These are phyloP conservation scores for Craterostigma plantagineum DNA, from an alignment of 257 asterid genomes.

Conservation along the genomic window DNA sequence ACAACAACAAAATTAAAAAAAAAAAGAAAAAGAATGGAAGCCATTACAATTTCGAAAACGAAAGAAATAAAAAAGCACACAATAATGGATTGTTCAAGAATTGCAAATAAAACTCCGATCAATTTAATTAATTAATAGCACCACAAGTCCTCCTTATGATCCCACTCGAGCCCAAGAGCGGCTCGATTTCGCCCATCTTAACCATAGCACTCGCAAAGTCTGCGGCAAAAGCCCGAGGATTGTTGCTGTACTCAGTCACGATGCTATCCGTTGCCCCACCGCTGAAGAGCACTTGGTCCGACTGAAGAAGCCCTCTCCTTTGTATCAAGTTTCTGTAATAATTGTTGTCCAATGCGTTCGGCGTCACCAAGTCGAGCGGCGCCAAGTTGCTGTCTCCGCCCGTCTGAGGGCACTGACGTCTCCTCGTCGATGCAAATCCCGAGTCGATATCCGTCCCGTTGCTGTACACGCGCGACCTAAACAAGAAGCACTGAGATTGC, in stretches of 20 bases:
- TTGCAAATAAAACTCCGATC: no score
- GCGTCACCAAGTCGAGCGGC: constrained; percentile 12
- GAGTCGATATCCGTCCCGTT: constrained; percentile 15
- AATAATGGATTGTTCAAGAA: no score
- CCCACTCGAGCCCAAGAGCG: constrained; percentile 8
- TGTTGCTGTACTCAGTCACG: constrained; percentile 14
- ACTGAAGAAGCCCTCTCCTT: constrained; percentile 14
- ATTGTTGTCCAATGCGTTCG: constrained; percentile 13
- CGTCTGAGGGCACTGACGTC: constrained; percentile 12
- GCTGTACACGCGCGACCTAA: constrained; percentile 15
- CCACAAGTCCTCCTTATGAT: constrained; percentile 14
- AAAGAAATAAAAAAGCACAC: no score
- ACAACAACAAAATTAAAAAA: no score
- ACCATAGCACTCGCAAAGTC: constrained; percentile 21
- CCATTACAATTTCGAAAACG: no score
- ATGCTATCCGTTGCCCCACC: constrained; percentile 12
- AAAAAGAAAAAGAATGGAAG: no score
- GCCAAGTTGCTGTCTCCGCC: constrained; percentile 13
- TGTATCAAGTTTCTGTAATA: constrained; percentile 15
- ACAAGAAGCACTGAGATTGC: constrained; percentile 15
- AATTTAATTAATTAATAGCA: background rate
- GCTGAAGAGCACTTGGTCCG: constrained; percentile 14
- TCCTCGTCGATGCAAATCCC: constrained; percentile 15
- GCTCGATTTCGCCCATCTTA: constrained; percentile 16
- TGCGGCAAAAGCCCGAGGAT: constrained; percentile 9